A percentile compares a stretch with the other conserved stretches of the same genome.
These are phyloP conservation scores for Oleoguttula mirabilis DNA, from an alignment of 495 filamentous ascomycete genomes.

Conservation along the genomic window DNA sequence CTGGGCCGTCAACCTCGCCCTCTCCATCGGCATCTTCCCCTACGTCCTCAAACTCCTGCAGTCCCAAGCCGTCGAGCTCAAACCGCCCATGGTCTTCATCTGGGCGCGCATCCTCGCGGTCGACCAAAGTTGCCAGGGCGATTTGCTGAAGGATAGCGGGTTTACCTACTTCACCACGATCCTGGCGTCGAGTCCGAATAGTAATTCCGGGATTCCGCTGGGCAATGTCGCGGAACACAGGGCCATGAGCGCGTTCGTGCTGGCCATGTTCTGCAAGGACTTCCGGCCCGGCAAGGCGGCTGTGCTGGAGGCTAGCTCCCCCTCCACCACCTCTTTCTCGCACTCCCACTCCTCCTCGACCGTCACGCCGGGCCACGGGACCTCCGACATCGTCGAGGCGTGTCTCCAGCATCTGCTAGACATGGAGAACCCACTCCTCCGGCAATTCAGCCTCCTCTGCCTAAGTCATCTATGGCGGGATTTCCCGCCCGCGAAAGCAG, in stretches of 20 bases:
- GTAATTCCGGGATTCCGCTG: conserved; percentile 45
- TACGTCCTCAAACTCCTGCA: conserved; percentile 95
- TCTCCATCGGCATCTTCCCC: conserved; percentile 97
- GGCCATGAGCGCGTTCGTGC: conserved; percentile 97
- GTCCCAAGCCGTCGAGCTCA: conserved; percentile 85
- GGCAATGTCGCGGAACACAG: conserved; percentile 80
- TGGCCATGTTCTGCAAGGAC: conserved; percentile 90
- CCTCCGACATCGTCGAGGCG: conserved; percentile 74
- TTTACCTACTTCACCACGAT: conserved; percentile 94
- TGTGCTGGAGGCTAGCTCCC: conserved; percentile 67
- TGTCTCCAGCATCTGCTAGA: conserved; percentile 74
- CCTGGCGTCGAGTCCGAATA: no score
- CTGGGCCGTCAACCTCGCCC: conserved; percentile 91
- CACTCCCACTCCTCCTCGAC: no score
- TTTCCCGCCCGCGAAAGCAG: conserved; percentile 85
- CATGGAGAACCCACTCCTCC: conserved; percentile 70
- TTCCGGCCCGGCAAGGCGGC: conserved; percentile 67
- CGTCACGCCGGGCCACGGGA: no score
- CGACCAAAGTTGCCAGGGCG: conserved; percentile 79
- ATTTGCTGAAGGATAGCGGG: conserved; percentile 77
- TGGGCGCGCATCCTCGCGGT: conserved; percentile 96
- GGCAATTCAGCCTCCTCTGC: conserved; percentile 95
- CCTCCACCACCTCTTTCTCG: no score
- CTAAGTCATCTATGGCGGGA: conserved; percentile 91
- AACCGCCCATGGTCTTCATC: conserved; percentile 99